Evolutionary conservation across 148 eudicot genomes (phyloP).

Genomic region (Selenicereus undatus): DNA sequence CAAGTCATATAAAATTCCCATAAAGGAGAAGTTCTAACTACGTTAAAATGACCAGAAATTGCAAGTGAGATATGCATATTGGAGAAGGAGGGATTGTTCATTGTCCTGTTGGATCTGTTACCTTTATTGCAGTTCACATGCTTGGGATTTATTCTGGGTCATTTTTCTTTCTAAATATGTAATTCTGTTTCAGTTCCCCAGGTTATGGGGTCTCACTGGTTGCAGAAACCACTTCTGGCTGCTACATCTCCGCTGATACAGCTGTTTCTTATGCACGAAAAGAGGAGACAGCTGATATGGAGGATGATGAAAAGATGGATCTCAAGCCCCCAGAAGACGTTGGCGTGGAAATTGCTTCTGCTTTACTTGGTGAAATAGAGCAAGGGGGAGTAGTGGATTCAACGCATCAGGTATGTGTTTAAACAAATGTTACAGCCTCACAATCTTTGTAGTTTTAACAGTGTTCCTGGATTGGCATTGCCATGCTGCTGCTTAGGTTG

Average conservation of each 20-base stretch:
- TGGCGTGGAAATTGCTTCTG: conserved; percentile 70
- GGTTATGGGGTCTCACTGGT: conserved; percentile 88
- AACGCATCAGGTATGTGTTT: conserved; percentile 72
- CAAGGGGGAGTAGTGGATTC: conserved; percentile 98
- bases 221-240: conserved; percentile 84
- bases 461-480: background rate
- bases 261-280: conserved; percentile 53
- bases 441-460: background rate
- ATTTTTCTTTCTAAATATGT: conserved; percentile 1
- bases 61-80: background rate
- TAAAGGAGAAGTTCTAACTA: background rate
- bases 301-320: conserved; percentile 45
- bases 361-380: conserved; percentile 67
- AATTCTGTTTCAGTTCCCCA: conserved; percentile 57
- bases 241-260: conserved; percentile 79
- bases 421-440: background rate
- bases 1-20: too few species aligned
- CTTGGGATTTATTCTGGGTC: conserved; percentile 3
- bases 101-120: background rate
- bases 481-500: background rate
- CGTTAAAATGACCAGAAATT: background rate
- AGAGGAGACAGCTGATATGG: conserved; percentile 43
- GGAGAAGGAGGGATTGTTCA: background rate
- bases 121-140: background rate
- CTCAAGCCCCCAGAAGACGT: conserved; percentile 62